phyloP scores from a whole-genome alignment of 176 grass and related monocot genomes.

The Carex pumila region DNA sequence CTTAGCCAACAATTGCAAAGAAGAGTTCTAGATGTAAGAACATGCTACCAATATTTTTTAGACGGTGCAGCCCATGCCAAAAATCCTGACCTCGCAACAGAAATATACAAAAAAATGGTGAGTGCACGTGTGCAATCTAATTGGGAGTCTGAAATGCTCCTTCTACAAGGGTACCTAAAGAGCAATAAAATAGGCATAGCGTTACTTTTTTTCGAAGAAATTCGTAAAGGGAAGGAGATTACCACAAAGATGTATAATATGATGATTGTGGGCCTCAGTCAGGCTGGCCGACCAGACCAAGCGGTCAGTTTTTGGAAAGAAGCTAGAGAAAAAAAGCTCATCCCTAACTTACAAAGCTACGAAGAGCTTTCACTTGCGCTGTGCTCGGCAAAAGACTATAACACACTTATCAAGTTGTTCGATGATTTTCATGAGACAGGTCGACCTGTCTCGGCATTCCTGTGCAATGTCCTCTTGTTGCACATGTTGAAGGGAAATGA shows the following conservation, averaged over 20 bases:
- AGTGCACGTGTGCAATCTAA: constrained; percentile 53
- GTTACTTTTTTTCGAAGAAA: constrained; percentile 48
- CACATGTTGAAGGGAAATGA: constrained; percentile 52
- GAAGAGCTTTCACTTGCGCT: constrained; percentile 77
- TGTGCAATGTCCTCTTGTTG: constrained; percentile 86
- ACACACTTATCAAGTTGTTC: constrained; percentile 56
- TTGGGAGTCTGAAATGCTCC: constrained; percentile 45
- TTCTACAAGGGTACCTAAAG: constrained; percentile 79
- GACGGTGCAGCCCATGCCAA: constrained; percentile 61
- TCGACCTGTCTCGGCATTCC: constrained; percentile 76
- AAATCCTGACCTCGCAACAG: constrained; percentile 63
- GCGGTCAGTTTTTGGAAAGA: constrained; percentile 82
- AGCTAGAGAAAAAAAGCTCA: constrained; percentile 57
- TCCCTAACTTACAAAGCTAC: constrained; percentile 72
- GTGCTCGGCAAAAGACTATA: constrained; percentile 48
- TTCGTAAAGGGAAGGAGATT: constrained; percentile 47
- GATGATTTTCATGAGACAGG: constrained; percentile 78
- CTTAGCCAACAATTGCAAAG: constrained; percentile 59
- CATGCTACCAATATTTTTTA: constrained; percentile 85
- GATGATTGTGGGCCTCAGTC: constrained; percentile 82
- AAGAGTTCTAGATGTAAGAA: constrained; percentile 35
- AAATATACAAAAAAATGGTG: constrained; percentile 66
- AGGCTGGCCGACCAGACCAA: constrained; percentile 55
- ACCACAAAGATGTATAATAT: constrained; percentile 67
- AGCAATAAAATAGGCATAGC: constrained; percentile 68